Evolutionary conservation across 2,329 filamentous ascomycete species (phyloP), one percentile per base, ranked within the genome.

Genomic region (Ophiosphaerella herpotricha): DNA sequence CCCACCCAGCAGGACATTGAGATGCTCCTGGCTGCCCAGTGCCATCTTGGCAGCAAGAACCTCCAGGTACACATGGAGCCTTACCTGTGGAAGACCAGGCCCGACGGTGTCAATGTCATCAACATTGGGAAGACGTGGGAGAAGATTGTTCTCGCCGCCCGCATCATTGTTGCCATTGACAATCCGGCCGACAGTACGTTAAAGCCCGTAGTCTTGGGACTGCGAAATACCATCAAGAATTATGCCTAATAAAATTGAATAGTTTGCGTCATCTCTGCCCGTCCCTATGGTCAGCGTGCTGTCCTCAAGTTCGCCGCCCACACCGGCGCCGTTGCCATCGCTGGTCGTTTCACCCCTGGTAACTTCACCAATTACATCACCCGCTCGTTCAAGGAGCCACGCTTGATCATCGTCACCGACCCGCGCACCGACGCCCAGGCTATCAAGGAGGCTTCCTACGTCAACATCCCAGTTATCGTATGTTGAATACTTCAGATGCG

Each of bases 361-460:
- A 96, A 93, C 81, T 99, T 99, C 89, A 99, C 94, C 86, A 99
- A 99, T 88, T 99, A 99, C 89, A 99, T 99, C 89, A 99, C 95
- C 80, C 93, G 94, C 76, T 97, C 94, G 65, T 99, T 99, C 91
- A 97, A 97, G 88, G 94, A 99, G 85, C 94, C 94, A 77, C 95
- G 95, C 80, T 86, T 99, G 76, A 97, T 99, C 81, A 87, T 99
- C 78, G 94, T 99, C 75, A 99, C 94, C 82, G 94, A 99, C 80
- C 94, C 94, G 73, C 93, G 95, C 82, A 99, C 95, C 84, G 94
- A 99, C 75, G 91, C 94, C 78, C 94, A 99, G 87, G 94, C 94
- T 76, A 99, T 99, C 88, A 97, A 97, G 89, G 94, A 99, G 85
- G 94, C 95, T 77, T 94, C 89, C 77, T 99, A 99, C 82, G 94